These are phyloP conservation scores for Voacanga thouarsii DNA, from an alignment of 257 asterid genomes.

Conservation along the genomic window DNA sequence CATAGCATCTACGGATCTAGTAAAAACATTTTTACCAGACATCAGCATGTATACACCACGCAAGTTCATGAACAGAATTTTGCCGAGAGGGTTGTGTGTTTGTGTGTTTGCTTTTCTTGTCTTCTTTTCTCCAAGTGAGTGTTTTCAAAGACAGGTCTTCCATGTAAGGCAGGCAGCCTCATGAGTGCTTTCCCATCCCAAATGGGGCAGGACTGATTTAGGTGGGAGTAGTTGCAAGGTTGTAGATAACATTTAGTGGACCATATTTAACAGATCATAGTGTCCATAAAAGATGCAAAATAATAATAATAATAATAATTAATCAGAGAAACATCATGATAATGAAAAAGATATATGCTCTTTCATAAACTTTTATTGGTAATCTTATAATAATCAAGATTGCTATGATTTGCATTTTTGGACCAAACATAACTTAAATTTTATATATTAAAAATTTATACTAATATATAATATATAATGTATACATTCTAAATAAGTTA, in stretches of 20 bases:
- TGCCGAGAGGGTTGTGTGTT: background rate
- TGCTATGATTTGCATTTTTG: background rate
- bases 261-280: background rate
- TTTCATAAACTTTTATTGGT: background rate
- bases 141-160: background rate
- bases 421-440: background rate
- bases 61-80: too few relatives aligned
- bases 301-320: background rate
- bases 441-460: too few relatives aligned
- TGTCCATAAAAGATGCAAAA: background rate
- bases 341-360: background rate
- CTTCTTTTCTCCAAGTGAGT: background rate
- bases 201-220: background rate
- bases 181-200: background rate
- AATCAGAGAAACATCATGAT: background rate
- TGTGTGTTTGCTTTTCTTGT: background rate
- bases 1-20: too few relatives aligned
- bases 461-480: too few relatives aligned
- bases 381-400: background rate
- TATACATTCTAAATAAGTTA: too few relatives aligned
- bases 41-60: too few relatives aligned
- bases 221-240: slow-evolving; percentile 12
- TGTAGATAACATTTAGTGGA: slow-evolving; percentile 11
- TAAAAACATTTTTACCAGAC: too few relatives aligned
- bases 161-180: background rate